Evolutionary conservation across 2,329 filamentous ascomycete genomes (phyloP).

Genomic region (Aspergillus spinulosporus): DNA sequence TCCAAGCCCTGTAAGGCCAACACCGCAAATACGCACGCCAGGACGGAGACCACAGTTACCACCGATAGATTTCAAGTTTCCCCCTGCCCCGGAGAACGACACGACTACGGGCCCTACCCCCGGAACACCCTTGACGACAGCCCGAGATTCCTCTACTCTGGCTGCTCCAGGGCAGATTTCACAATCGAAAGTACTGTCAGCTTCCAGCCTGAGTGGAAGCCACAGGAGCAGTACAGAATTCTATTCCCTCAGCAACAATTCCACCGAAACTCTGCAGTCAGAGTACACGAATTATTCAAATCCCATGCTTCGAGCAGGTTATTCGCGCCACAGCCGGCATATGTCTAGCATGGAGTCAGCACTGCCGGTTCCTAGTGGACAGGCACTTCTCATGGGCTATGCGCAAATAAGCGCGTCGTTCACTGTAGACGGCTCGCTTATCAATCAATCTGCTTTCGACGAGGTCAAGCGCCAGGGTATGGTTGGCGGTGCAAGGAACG

Average conservation of each 20-base stretch:
- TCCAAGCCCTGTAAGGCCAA: conserved; percentile 36
- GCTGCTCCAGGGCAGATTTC: conserved; percentile 33
- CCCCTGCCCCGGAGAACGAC: conserved; percentile 43
- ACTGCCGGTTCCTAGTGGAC: conserved; percentile 39
- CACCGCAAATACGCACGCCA: conserved; percentile 44
- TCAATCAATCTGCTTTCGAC: conserved; percentile 88
- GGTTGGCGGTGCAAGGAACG: conserved; percentile 76
- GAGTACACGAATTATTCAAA: conserved; percentile 65
- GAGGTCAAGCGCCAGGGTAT: conserved; percentile 94
- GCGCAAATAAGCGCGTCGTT: conserved; percentile 93
- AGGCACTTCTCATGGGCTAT: conserved; percentile 96
- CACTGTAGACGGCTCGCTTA: conserved; percentile 82
- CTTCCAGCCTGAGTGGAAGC: conserved; percentile 73
- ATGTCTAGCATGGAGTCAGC: conserved; percentile 44
- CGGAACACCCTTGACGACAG: conserved; percentile 22
- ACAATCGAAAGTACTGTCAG: conserved; percentile 68
- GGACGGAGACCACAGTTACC: conserved; percentile 39
- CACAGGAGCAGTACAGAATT: conserved; percentile 92
- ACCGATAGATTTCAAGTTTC: conserved; percentile 58
- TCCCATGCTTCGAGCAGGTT: conserved; percentile 55
- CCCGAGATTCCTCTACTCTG: conserved; percentile 28
- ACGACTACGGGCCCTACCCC: conserved; percentile 28
- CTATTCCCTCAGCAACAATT: conserved; percentile 92
- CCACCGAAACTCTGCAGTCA: conserved; percentile 86
- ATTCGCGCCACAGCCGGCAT: conserved; percentile 42